Evolutionary conservation across 2,329 filamentous ascomycete genomes (phyloP), one percentile per base, ranked within the genome.

Genomic region (Massarina eburnea): DNA sequence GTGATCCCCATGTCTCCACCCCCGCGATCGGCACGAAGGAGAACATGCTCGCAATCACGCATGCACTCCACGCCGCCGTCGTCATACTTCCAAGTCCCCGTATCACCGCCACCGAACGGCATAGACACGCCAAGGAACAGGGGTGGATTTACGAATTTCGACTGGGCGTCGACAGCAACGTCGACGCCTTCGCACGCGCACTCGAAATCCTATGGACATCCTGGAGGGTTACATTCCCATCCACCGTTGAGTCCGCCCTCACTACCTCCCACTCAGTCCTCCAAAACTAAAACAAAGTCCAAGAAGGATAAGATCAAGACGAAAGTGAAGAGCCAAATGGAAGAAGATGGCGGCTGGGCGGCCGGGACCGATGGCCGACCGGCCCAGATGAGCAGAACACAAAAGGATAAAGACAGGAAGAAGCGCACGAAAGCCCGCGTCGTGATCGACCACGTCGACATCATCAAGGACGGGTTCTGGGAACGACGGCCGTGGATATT

Each of bases 381-480:
- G 5, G 41, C 73, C 18, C 73, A 79, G 34, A 76, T 85, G 52
- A 91, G 88, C 34, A 92, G 86, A 64, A 88, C 86, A n/a, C 89
- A 95, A 62, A 74, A 79, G 17, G 89, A 96, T 46, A 95, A 88
- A 59, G 84, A 95, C 52, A 85, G 79, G 65, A 97, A 96, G 75
- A 80, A 83, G 52, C 81, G 87, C 43, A 79, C 81, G 48, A 96
- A 96, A 70, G 91, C 91, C 1, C 80, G 80, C 41, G 84, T 99
- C 36, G 81, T 89, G 27, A 79, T 95, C 29, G 85, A 91, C 64
- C 91, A 97, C 74, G 73, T 94, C 48, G 94, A 99, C 72, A 88
- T 99, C 60, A 97, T 99, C 71, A 91, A 88, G 60, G 89, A 97
- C 70, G 88, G 89, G 3, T 99, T 99, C 66, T 99, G 94, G 94